Evolutionary conservation across 225 moss, liverwort and hornwort species (phyloP).

Genomic region (Thuidium tamariscinum): DNA sequence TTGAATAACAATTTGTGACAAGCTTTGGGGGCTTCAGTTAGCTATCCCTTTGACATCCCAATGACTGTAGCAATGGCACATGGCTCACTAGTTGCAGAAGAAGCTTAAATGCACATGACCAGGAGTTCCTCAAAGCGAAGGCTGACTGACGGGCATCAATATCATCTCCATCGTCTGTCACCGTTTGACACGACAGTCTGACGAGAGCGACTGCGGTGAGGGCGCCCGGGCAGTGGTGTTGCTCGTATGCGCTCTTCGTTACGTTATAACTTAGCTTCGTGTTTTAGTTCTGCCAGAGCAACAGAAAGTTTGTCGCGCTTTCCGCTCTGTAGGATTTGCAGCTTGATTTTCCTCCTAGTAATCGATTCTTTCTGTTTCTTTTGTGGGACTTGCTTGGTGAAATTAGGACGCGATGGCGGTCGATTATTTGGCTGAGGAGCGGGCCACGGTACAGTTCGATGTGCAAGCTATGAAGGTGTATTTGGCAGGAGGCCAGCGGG

Average conservation of each 20-base stretch:
- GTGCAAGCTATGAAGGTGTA: constrained; percentile 67
- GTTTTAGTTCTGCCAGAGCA: not conserved
- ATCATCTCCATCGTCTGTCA: not conserved
- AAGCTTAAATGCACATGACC: not conserved
- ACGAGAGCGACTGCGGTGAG: not conserved
- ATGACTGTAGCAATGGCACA: no score
- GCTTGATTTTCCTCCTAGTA: not conserved
- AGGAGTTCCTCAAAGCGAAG: not conserved
- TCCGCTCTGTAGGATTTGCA: not conserved
- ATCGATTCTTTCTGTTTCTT: not conserved
- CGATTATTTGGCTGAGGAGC: constrained; percentile 51
- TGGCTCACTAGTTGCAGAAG: no score
- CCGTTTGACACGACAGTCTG: not conserved
- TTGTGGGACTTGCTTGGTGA: not conserved
- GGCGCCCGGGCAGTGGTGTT: not conserved
- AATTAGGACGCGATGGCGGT: constrained; percentile 11
- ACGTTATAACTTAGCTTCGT: no score
- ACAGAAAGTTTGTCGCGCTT: no score
- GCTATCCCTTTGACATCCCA: no score
- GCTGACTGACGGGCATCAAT: no score
- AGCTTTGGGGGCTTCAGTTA: no score
- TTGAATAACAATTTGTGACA: no score
- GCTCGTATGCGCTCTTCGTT: not conserved
- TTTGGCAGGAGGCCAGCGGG: constrained; percentile 55
- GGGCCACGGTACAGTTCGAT: constrained; percentile 59